phyloP scores from a whole-genome alignment of 495 filamentous ascomycete genomes.

The Evernia prunastri region DNA sequence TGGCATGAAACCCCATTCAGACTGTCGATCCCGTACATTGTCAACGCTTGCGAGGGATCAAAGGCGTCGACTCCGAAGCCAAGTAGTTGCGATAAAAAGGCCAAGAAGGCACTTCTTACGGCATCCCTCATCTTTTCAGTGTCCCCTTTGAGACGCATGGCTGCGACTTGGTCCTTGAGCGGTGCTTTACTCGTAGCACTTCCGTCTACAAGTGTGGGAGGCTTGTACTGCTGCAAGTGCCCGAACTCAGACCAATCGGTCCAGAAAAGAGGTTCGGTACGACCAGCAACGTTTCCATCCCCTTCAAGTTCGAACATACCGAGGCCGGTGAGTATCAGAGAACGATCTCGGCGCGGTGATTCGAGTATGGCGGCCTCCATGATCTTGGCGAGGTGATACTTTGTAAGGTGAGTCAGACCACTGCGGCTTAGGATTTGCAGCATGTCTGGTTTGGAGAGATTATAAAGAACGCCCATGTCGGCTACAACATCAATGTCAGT shows the following conservation, averaged over 20 bases:
- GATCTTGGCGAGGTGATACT: slow-evolving; percentile 20
- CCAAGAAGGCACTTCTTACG: slow-evolving; percentile 2
- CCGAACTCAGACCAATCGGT: slow-evolving; percentile 16
- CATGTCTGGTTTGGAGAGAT: slow-evolving; percentile 9
- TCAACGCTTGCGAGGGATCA: not conserved
- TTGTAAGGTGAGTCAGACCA: slow-evolving; percentile 18
- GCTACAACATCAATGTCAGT: slow-evolving; percentile 16
- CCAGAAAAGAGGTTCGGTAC: slow-evolving; percentile 12
- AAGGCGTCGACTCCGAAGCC: slow-evolving; percentile 11
- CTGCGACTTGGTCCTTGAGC: not conserved
- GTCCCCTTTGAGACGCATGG: not conserved
- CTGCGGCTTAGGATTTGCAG: slow-evolving; percentile 18
- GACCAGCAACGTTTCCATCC: not conserved
- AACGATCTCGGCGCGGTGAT: slow-evolving; percentile 14
- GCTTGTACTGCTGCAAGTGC: slow-evolving; percentile 5
- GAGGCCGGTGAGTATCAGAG: slow-evolving; percentile 18
- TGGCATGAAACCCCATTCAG: slow-evolving; percentile 16
- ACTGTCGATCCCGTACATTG: slow-evolving; percentile 18
- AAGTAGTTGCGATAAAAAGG: slow-evolving; percentile 6
- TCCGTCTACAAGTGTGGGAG: not conserved
- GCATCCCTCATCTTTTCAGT: not conserved
- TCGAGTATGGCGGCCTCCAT: slow-evolving; percentile 24
- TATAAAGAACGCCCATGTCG: slow-evolving; percentile 20
- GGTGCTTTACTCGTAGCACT: not conserved
- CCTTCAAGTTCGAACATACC: slow-evolving; percentile 15